Base-by-base conservation (phyloP, 2,329 filamentous ascomycete genomes). In the Karstenula rhodostoma region DNA sequence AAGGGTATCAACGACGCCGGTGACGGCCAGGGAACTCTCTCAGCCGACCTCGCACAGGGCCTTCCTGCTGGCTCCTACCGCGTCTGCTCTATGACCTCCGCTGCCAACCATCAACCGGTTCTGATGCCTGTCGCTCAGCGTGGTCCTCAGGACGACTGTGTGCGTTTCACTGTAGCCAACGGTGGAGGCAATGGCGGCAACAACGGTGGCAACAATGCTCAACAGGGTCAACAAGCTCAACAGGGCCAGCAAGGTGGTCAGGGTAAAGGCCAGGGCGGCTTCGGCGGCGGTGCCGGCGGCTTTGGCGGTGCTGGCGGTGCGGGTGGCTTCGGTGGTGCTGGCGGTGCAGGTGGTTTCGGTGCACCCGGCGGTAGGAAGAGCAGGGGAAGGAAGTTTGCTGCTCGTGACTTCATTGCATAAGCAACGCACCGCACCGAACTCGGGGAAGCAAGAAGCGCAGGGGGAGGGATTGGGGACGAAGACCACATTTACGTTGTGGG, bases 61-160 rank as follows among this genome's bases (percentile, higher is more conserved):
- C 77, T 86, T 23, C 79, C 81, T 10, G 73, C 73, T 32, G 85
- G 84, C 4, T 68, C 72, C 61, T 86, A 85, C 71, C 79, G 84
- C 53, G 81, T 82, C 44, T 86, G 84, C 70, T 84, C 83, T 22
- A 82, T 86, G 77, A 80, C 80, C 23, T 78, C 82, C 1, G 77
- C 83, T 4, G 74, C 73, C 61, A 86, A 86, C 68, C 84, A 86
- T 73, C 85, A 86, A 72, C 84, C 84, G 15, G 85, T 87, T 2
- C 67, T 85, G 25, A 87, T 87, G 85, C 85, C 85, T 29, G 77
- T 85, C 52, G 84, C 84, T 57, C 82, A 85, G 73, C 79, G 84
- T 64, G 84, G 84, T 49, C 74, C 81, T 4, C 84, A 85, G 69
- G 84, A 86, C 67, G 84, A 86, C 63, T 86, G 84, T 65, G 77